Evolutionary conservation across 2,329 filamentous ascomycete genomes (phyloP).

Genomic region (Acrodontium crateriforme): DNA sequence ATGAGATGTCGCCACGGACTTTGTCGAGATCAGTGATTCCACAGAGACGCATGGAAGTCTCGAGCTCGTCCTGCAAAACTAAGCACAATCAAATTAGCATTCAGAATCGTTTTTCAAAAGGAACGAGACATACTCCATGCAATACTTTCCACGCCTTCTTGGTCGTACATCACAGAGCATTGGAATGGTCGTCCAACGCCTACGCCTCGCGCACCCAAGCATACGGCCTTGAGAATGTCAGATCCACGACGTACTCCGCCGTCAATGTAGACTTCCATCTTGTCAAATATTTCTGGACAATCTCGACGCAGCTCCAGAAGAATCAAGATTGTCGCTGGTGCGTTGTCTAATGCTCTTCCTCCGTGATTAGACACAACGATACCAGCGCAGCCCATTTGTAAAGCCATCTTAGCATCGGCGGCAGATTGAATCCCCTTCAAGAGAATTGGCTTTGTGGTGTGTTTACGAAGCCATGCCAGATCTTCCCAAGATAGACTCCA

Average conservation of each 20-base stretch:
- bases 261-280: conserved; percentile 50
- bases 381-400: conserved; percentile 30
- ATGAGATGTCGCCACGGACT: conserved; percentile 43
- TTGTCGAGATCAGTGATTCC: conserved; percentile 48
- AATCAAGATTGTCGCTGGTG: conserved; percentile 41
- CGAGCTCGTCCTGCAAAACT: conserved; percentile 43
- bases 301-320: conserved; percentile 49
- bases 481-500: conserved; percentile 38
- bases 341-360: conserved; percentile 35
- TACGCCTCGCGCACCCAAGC: conserved; percentile 47
- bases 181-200: conserved; percentile 49
- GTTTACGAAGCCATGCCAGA: conserved; percentile 28
- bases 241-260: conserved; percentile 50
- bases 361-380: conserved; percentile 41
- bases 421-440: conserved; percentile 31
- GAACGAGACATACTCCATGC: conserved; percentile 36
- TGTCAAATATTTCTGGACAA: conserved; percentile 46
- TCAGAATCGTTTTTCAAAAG: background rate
- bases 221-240: conserved; percentile 54
- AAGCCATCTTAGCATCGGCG: conserved; percentile 29
- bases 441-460: conserved; percentile 39
- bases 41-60: conserved; percentile 52
- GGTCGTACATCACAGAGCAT: conserved; percentile 47
- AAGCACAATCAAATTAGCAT: conserved; percentile 4
- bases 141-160: conserved; percentile 36